A percentile compares a stretch with the other conserved stretches of the same genome.
These are phyloP conservation scores for Hevea brasiliensis DNA, from an alignment of 345 rosid species.

Conservation along the genomic window DNA sequence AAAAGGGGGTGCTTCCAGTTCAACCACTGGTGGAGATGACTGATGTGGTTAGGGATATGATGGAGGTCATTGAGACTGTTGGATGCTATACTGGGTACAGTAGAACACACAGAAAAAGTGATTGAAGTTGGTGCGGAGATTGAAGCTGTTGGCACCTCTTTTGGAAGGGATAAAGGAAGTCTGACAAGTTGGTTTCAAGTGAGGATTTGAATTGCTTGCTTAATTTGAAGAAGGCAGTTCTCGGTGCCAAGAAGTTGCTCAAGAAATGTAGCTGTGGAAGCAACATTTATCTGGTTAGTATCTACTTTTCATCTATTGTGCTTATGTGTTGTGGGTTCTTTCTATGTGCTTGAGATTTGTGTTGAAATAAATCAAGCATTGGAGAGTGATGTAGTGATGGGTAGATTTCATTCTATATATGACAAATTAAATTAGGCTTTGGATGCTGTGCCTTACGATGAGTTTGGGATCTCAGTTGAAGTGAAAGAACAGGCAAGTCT, in stretches of 20 bases:
- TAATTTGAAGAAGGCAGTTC: slow-evolving; percentile 42
- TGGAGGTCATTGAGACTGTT: slow-evolving; percentile 41
- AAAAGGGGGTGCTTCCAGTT: slow-evolving; percentile 26
- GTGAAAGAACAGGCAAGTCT: slow-evolving; percentile 56
- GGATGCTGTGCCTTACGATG: slow-evolving; percentile 45
- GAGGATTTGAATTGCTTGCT: slow-evolving; percentile 27
- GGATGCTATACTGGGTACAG: slow-evolving; percentile 45
- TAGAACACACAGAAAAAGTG: slow-evolving; percentile 58
- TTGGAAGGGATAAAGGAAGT: slow-evolving; percentile 52
- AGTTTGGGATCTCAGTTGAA: slow-evolving; percentile 54
- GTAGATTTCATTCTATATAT: slow-evolving; percentile 50
- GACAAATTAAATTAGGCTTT: slow-evolving; percentile 48
- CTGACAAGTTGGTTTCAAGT: slow-evolving; percentile 10
- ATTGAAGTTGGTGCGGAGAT: slow-evolving; percentile 52
- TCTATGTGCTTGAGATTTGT: neutral
- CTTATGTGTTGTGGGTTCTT: neutral
- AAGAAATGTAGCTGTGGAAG: slow-evolving; percentile 56
- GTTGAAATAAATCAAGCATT: slow-evolving; percentile 39
- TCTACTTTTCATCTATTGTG: neutral
- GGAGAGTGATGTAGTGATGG: slow-evolving; percentile 62
- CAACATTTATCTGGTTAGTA: slow-evolving; percentile 58
- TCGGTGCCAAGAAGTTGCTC: slow-evolving; percentile 52
- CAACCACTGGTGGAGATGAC: slow-evolving; percentile 25
- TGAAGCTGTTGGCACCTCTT: slow-evolving; percentile 60
- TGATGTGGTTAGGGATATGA: slow-evolving; percentile 33